A percentile compares a stretch with the other conserved stretches of the same genome.
phyloP scores from a whole-genome alignment of 805 yeast genomes.

The Lipomyces kockii region DNA sequence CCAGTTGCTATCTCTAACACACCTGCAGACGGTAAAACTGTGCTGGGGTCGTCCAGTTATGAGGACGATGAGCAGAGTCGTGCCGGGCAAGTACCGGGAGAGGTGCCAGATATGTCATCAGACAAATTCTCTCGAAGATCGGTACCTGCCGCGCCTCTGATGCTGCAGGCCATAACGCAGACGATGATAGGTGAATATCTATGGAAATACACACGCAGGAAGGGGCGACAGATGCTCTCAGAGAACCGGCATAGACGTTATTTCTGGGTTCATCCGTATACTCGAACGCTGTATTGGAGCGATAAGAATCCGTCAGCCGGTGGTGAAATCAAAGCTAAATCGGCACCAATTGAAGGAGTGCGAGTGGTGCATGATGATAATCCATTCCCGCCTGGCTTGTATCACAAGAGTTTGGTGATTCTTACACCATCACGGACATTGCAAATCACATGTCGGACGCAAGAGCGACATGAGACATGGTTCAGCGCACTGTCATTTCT shows the following conservation, averaged over 20 bases:
- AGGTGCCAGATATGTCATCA: neutral
- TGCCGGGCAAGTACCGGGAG: neutral
- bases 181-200: slow-evolving; percentile 91
- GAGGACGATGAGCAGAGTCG: neutral
- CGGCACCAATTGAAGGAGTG: slow-evolving; percentile 78
- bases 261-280: slow-evolving; percentile 97
- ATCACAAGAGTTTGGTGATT: slow-evolving; percentile 80
- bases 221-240: slow-evolving; percentile 64
- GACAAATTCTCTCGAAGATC: neutral
- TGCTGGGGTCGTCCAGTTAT: neutral
- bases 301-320: slow-evolving; percentile 75
- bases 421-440: slow-evolving; percentile 68
- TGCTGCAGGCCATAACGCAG: slow-evolving; percentile 86
- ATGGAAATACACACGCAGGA: slow-evolving; percentile 80
- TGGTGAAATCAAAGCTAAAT: slow-evolving; percentile 64
- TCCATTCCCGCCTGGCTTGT: slow-evolving; percentile 87
- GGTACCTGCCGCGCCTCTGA: slow-evolving; percentile 53
- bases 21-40: neutral
- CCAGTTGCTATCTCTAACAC: neutral
- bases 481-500: slow-evolving; percentile 78
- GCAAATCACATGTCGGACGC: slow-evolving; percentile 83
- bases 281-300: slow-evolving; percentile 89
- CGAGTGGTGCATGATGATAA: slow-evolving; percentile 82
- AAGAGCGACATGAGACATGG: slow-evolving; percentile 92
- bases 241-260: slow-evolving; percentile 87